Evolutionary conservation across 139 green algal genomes (phyloP), one percentile per base, ranked within the genome.

Genomic region (Coelastrella sp.): DNA sequence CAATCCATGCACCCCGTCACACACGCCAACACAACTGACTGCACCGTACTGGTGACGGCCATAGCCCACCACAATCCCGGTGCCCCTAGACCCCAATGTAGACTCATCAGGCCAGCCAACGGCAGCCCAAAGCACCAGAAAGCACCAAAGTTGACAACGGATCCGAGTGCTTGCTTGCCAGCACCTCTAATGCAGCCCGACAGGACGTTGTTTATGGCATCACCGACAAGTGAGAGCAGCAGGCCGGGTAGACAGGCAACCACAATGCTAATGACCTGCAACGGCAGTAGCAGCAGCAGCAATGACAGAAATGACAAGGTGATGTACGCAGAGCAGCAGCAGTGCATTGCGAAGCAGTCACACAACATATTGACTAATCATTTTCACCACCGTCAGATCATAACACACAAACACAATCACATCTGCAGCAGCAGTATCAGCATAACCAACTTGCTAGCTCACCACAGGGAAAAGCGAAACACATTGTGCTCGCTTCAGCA

Each of bases 51-150:
- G 4, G 81, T 87, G 6, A 47, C 81, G 5, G 64, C 61, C 81
- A 87, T 87, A 54, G 60, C 81, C 81, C 61, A 78, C 81, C 81
- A 87, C 61, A 87, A 23, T 5, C 81, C 81, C 0, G 81, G 61
- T 8, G 81, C 81, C 3, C 81, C 81, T 17, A 58, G 47, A 16
- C 81, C 64, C 64, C 22, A 73, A 23, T 73, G 17, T 16, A 73
- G 22, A 16, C 59, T 57, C 61, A 87, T 19, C 7, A 78, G 61
- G 7, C 6, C 22, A 10, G 81, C 17, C 10, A 87, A 32, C 4
- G 81, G 81, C 81, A 87, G 23, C 5, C 81, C 81, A 23, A 87
- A 76, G 23, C 61, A 76, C 81, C 81, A 87, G 64, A 65, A 87
- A 22, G 20, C n/a, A 14, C 22, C 22, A 16, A 87, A 78, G n/a